Base-by-base conservation (phyloP, 345 rosid genomes). In the Conringia planisiliqua region DNA sequence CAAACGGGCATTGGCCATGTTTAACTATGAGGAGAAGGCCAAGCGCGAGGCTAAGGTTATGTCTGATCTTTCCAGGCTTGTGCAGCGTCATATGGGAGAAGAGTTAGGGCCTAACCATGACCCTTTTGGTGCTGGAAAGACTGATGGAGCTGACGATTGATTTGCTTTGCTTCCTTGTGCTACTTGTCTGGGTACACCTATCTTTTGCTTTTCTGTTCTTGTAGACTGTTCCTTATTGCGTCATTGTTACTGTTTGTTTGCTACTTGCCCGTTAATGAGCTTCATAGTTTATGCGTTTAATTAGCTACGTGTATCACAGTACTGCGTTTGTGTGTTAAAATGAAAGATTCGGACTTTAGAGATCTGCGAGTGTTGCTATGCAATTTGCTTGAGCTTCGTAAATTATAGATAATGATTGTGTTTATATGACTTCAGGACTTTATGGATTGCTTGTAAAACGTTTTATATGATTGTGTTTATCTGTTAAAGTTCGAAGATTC, bases 11-110 rank as follows among this genome's bases (percentile, higher is more conserved):
- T 69, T 90, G 86, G 98, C 99, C 1, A 92, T 92, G 97, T 96
- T 92, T 72, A 96, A 90, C 83, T 96, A 96, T 57, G 99, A 96
- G 72, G 99, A 96, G 86, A 95, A 90, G 85, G 87, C 98, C 0
- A 96, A 96, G 74, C 91, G 99, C 0, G 99, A 96, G 82, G 91
- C 86, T 77, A 96, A 96, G 86, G 98, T 96, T 74, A 96, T 92
- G 99, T 88, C 94, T 68, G 98, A 90, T 83, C 82, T 96, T 79
- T 96, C 86, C 64, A 79, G 98, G 75, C 87, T 90, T 64, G 96
- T 92, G 78, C 98, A 92, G 75, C 95, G 98, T 13, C 98, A 96
- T 79, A 90, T 90, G 79, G 99, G 96, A 52, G 86, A 92, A 81
- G 98, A 96, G 69, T 87, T 90, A n/a, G 96, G 94, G 61, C 99